These are phyloP conservation scores for Daldinia sp. DNA, from an alignment of 2,329 filamentous ascomycete species.

Conservation along the genomic window DNA sequence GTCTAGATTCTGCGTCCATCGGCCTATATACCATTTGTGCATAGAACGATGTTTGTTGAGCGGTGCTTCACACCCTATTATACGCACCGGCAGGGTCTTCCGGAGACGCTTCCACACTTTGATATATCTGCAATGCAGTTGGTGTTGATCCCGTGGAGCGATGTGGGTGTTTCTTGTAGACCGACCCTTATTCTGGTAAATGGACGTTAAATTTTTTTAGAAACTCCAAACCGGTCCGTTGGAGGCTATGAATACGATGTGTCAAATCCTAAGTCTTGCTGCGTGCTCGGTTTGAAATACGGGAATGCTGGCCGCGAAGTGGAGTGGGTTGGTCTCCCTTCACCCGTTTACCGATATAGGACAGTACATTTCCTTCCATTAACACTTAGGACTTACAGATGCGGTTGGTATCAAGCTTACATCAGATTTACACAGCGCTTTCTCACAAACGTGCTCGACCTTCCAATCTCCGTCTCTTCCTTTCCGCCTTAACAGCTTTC, in stretches of 20 bases:
- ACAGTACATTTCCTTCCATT: background rate
- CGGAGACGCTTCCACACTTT: background rate
- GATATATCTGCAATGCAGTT: conserved; percentile 1
- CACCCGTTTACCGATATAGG: background rate
- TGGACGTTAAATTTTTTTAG: background rate
- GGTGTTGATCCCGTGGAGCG: background rate
- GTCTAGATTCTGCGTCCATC: background rate
- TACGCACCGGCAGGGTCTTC: background rate
- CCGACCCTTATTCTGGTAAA: background rate
- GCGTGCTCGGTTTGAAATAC: background rate
- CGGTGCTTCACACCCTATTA: background rate
- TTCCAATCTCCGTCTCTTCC: conserved; percentile 58
- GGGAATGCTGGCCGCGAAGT: background rate
- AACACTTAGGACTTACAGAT: background rate
- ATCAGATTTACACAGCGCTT: conserved; percentile 8
- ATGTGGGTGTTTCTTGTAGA: background rate
- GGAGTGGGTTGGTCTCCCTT: background rate
- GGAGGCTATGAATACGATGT: background rate
- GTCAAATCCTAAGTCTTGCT: background rate
- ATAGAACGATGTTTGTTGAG: conserved; percentile 1
- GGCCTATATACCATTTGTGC: background rate
- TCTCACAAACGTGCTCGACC: conserved; percentile 60
- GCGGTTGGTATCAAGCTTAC: background rate
- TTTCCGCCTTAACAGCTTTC: conserved; percentile 55
- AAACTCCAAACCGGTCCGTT: background rate